phyloP scores from a whole-genome alignment of 1,139 yeast genomes.

The Taphrina pruni region DNA sequence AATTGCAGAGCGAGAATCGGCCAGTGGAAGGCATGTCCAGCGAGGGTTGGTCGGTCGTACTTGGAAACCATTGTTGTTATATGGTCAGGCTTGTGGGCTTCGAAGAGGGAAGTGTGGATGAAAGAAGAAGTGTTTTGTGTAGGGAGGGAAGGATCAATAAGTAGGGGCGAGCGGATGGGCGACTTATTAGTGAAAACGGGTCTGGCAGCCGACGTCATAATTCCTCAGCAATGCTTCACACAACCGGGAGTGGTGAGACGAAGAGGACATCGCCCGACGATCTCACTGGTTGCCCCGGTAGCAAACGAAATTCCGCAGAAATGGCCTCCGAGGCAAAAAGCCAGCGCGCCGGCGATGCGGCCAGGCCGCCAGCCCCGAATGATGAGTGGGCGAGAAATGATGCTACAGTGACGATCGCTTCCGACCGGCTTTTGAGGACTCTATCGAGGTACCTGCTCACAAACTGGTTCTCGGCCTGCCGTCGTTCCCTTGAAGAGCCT shows the following conservation, averaged over 20 bases:
- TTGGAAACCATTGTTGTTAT: slow-evolving; percentile 35
- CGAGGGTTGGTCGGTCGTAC: slow-evolving; percentile 41
- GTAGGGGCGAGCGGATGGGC: slow-evolving; percentile 18
- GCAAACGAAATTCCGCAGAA: slow-evolving; percentile 16
- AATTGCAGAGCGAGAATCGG: slow-evolving; percentile 75
- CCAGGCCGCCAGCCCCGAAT: slow-evolving; percentile 14
- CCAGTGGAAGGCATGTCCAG: slow-evolving; percentile 42
- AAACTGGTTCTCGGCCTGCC: not conserved
- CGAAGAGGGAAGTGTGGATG: slow-evolving; percentile 6
- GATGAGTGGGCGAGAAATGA: slow-evolving; percentile 11
- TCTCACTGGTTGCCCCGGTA: slow-evolving; percentile 4
- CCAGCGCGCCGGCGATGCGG: slow-evolving; percentile 8
- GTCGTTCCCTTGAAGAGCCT: not conserved
- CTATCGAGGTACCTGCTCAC: too few species aligned
- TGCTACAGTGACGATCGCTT: slow-evolving; percentile 11
- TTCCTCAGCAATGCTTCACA: slow-evolving; percentile 6
- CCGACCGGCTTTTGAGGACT: not conserved
- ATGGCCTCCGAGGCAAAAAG: slow-evolving; percentile 5
- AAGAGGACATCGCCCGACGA: slow-evolving; percentile 11
- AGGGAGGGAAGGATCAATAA: not conserved
- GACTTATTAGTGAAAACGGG: slow-evolving; percentile 28
- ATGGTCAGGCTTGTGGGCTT: slow-evolving; percentile 15
- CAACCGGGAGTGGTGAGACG: too few species aligned
- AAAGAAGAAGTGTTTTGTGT: not conserved
- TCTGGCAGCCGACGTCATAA: slow-evolving; percentile 28